Evolutionary conservation across 208 protist genomes (phyloP), one percentile per base, ranked within the genome.

Genomic region (Trypanosoma brucei): DNA sequence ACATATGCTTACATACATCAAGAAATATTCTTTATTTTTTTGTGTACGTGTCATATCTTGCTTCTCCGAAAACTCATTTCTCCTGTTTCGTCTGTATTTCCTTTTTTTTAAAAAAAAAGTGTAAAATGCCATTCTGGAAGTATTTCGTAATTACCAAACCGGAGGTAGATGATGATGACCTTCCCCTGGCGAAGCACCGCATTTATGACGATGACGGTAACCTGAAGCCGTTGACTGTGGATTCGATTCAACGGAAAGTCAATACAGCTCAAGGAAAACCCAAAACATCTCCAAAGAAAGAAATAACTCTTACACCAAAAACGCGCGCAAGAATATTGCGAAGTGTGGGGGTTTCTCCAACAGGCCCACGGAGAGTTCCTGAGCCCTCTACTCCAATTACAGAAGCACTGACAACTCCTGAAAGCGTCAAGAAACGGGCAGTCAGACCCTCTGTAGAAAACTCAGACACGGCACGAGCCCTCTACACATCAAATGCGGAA

Each of bases 141-240:
- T 79, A 79, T 4, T 89, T 81, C 62, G 55, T 93, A 22, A 58
- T 62, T 53, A 86, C 82, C 0, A 84, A 83, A 38, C 68, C 67
- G 34, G 83, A 92, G 64, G 88, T 94, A 53, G 88, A 94, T 56
- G 88, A 94, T 50, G 73, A 76, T 54, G 88, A 94, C 51, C 76
- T 94, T 35, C 88, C 88, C 11, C 75, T 92, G 67, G 71, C 79
- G 31, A 77, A 91, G 82, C 68, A 91, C 71, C 84, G 85, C 68
- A 76, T 96, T 50, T 92, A 86, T 64, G 87, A 94, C 55, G 87
- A 91, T 59, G 71, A 89, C 14, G 86, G 78, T 22, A 73, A 81
- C 49, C 7, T 87, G 42, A 88, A 83, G 58, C 68, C 74, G 11
- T 33, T 35, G 34, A 39, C 52, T 37, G 9, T 52, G 35, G 53